Conservation (phyloP, 2,329 filamentous ascomycete genomes). For the Diplodia scrobiculata region DNA sequence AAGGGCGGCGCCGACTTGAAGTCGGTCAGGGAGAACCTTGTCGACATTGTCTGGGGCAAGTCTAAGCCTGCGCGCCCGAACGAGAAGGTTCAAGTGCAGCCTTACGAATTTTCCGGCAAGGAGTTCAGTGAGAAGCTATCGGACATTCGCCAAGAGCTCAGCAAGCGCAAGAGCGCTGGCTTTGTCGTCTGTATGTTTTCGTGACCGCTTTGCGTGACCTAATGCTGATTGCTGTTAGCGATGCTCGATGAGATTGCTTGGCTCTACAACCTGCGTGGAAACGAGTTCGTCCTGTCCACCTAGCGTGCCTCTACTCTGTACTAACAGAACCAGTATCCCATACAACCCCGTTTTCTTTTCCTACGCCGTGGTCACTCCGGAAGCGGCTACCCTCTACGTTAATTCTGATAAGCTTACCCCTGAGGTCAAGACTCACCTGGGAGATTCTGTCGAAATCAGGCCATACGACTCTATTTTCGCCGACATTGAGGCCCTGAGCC, state of each 20-base stretch:
- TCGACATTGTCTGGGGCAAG: conserved; percentile 86
- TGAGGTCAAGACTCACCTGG: conserved; percentile 70
- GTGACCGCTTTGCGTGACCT: neutral
- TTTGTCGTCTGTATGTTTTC: conserved; percentile 70
- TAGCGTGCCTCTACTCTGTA: neutral
- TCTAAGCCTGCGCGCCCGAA: conserved; percentile 73
- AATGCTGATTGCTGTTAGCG: conserved; percentile 45
- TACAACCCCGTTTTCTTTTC: conserved; percentile 99
- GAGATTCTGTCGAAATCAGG: conserved; percentile 69
- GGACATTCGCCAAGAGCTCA: conserved; percentile 85
- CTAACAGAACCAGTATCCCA: conserved; percentile 63
- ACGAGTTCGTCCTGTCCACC: conserved; percentile 58
- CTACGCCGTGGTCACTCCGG: conserved; percentile 83
- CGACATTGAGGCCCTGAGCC: conserved; percentile 69
- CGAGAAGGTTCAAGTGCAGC: conserved; percentile 73
- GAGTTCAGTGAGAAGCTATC: conserved; percentile 78
- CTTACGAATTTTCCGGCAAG: conserved; percentile 76
- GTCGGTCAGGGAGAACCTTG: conserved; percentile 76
- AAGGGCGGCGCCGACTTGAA: conserved; percentile 76
- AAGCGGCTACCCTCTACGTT: conserved; percentile 76
- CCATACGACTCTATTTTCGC: conserved; percentile 81
- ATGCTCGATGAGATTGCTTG: conserved; percentile 97
- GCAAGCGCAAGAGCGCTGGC: conserved; percentile 83
- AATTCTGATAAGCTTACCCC: conserved; percentile 74
- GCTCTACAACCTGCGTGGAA: conserved; percentile 96